These are phyloP conservation scores for Fusarium heterosporum DNA, from an alignment of 2,329 filamentous ascomycete genomes.

Conservation along the genomic window DNA sequence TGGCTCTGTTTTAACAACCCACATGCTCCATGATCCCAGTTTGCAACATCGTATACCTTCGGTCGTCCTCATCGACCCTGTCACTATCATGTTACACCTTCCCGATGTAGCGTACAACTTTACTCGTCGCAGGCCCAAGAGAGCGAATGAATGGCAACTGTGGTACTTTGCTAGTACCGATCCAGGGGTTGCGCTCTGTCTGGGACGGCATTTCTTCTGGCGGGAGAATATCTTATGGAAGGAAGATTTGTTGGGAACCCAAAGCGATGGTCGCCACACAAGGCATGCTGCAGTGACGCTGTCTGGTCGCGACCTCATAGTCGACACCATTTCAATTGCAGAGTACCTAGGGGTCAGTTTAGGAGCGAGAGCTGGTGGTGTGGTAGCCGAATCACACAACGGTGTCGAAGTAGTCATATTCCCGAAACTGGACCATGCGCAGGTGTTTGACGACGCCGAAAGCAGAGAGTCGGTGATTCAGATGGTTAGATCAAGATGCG, in stretches of 20 bases:
- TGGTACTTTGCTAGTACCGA: conserved; percentile 78
- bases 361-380: conserved; percentile 11
- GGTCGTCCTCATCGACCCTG: conserved; percentile 67
- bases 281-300: conserved; percentile 67
- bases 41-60: conserved; percentile 64
- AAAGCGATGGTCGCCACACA: conserved; percentile 30
- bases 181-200: conserved; percentile 72
- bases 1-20: conserved; percentile 71
- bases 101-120: conserved; percentile 81
- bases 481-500: conserved; percentile 47
- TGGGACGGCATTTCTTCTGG: conserved; percentile 78
- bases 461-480: conserved; percentile 48
- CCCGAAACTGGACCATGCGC: conserved; percentile 71
- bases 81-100: conserved; percentile 74
- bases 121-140: conserved; percentile 62
- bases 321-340: conserved; percentile 68
- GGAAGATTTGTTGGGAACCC: conserved; percentile 64
- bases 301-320: conserved; percentile 72
- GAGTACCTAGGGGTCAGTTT: conserved; percentile 61
- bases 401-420: conserved; percentile 70
- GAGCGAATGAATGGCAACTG: conserved; percentile 76
- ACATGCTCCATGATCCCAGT: conserved; percentile 65
- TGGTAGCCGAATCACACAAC: conserved; percentile 26
- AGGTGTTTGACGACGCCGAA: conserved; percentile 63
- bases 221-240: conserved; percentile 77